Conservation (phyloP, 2,329 filamentous ascomycete species). For the Ophiostoma quercus region DNA sequence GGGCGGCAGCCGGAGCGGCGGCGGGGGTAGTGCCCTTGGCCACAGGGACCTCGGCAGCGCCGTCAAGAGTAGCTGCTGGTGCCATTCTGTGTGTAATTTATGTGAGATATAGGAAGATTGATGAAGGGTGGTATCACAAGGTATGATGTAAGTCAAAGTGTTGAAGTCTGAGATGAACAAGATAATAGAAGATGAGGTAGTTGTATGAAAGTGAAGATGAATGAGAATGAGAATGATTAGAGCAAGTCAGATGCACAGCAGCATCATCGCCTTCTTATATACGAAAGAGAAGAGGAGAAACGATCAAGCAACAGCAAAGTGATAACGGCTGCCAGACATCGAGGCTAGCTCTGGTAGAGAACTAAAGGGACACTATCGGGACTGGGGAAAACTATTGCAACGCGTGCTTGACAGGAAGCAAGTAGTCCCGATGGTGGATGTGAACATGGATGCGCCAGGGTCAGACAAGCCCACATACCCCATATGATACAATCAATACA, state of each 20-base stretch:
- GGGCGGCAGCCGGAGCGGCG: constrained; percentile 27
- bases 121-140: not conserved
- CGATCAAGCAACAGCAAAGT: not conserved
- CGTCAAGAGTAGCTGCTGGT: constrained; percentile 8
- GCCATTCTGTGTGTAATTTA: not conserved
- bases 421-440: constrained; percentile 13
- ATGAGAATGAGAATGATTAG: not conserved
- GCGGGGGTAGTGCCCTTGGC: constrained; percentile 15
- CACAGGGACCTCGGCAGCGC: not conserved
- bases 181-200: not conserved
- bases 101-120: not conserved
- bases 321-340: not conserved
- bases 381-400: constrained; percentile 8
- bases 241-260: not conserved
- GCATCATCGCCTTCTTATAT: constrained; percentile 4
- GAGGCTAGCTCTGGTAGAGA: too few relatives aligned
- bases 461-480: not conserved
- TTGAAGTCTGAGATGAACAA: not conserved
- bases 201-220: not conserved
- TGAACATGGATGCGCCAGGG: not conserved
- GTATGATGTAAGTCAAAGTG: not conserved
- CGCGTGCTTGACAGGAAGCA: constrained; percentile 7
- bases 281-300: not conserved
- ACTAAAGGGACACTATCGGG: not conserved
- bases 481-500: too few relatives aligned